Evolutionary conservation across 805 yeast genomes (phyloP).

Genomic region (Candida endomychidarum): DNA sequence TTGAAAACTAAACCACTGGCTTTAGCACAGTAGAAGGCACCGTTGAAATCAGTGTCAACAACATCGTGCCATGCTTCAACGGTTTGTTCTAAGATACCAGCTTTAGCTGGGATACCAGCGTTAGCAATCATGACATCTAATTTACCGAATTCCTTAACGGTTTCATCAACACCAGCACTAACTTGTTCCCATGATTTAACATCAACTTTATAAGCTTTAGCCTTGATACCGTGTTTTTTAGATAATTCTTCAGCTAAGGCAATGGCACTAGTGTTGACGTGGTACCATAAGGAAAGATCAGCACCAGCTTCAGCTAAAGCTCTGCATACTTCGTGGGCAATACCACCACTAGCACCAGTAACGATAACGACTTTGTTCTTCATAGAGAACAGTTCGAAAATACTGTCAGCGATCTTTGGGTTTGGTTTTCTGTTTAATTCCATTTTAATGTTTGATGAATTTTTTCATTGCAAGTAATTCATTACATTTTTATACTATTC

Average conservation of each 20-base stretch:
- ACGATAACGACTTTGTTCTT: constrained; percentile 32
- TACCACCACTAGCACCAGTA: constrained; percentile 41
- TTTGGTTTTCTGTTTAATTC: constrained; percentile 19
- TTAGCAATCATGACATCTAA: constrained; percentile 47
- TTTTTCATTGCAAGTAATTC: neutral
- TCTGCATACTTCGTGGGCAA: constrained; percentile 35
- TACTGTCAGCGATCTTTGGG: constrained; percentile 27
- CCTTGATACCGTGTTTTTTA: constrained; percentile 25
- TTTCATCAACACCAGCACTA: constrained; percentile 26
- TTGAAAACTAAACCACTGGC: constrained; percentile 69
- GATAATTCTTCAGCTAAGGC: constrained; percentile 22
- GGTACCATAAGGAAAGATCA: constrained; percentile 36
- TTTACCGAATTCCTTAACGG: constrained; percentile 34
- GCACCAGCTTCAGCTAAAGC: constrained; percentile 42
- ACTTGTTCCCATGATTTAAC: constrained; percentile 41
- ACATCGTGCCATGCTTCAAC: constrained; percentile 68
- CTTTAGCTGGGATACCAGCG: constrained; percentile 48
- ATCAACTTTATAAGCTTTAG: constrained; percentile 32
- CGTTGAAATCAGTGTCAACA: constrained; percentile 72
- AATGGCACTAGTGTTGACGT: constrained; percentile 25
- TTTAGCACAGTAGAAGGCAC: constrained; percentile 79
- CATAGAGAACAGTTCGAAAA: constrained; percentile 31
- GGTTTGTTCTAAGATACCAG: constrained; percentile 43
- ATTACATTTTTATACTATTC: neutral
- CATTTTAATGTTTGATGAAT: neutral